Evolutionary conservation across 345 rosid genomes (phyloP).

Genomic region (Cochlearia excelsa): DNA sequence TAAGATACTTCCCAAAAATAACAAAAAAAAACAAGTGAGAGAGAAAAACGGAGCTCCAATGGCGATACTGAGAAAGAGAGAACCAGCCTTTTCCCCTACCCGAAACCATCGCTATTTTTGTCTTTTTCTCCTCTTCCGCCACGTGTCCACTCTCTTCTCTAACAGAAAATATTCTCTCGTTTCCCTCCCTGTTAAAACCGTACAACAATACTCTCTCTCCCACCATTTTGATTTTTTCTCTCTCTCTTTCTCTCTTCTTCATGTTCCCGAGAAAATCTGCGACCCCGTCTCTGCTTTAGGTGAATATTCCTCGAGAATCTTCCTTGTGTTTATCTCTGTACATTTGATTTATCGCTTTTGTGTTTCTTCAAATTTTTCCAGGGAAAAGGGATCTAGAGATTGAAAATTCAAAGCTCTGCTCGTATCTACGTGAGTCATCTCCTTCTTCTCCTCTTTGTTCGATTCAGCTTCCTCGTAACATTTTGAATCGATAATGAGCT

Average conservation of each 20-base stretch:
- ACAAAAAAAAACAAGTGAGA: no score
- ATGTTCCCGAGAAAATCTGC: constrained; percentile 18
- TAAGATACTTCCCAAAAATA: no score
- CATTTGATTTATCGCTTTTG: background rate
- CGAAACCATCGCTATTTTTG: no score
- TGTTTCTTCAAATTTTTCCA: constrained; percentile 1
- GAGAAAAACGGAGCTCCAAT: no score
- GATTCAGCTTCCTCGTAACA: no score
- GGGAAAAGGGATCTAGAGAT: constrained; percentile 30
- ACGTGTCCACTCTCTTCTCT: constrained; percentile 25
- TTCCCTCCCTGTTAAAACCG: constrained; percentile 36
- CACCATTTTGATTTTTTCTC: constrained; percentile 19
- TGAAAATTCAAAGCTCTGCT: constrained; percentile 6
- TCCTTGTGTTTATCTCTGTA: background rate
- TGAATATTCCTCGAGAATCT: constrained; percentile 16
- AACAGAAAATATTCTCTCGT: constrained; percentile 30
- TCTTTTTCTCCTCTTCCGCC: background rate
- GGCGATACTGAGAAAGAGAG: no score
- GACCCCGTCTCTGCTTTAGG: constrained; percentile 31
- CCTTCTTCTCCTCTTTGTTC: background rate
- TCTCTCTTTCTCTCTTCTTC: constrained; percentile 18
- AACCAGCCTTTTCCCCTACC: no score
- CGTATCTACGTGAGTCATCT: constrained; percentile 26
- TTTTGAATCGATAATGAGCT: background rate
- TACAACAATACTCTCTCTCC: background rate